Conservation (phyloP, 345 rosid genomes). For the Erodium maritimum region DNA sequence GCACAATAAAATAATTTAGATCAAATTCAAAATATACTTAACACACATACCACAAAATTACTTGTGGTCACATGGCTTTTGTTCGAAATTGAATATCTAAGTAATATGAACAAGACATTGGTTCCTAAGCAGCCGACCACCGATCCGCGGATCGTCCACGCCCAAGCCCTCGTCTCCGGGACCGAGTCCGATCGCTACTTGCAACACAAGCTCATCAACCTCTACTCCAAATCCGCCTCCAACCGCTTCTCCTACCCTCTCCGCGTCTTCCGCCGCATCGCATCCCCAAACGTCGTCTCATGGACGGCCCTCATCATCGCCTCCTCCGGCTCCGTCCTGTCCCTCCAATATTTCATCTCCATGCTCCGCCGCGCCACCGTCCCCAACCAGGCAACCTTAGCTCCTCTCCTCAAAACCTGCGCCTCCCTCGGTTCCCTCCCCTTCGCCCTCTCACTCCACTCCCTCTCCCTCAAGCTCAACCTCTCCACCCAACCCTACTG, state of each 20-base stretch:
- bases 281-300: slow-evolving; percentile 35
- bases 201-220: slow-evolving; percentile 25
- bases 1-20: no score
- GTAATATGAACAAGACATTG: no score
- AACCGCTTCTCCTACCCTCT: slow-evolving; percentile 18
- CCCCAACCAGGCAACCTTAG: slow-evolving; percentile 32
- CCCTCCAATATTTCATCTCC: slow-evolving; percentile 31
- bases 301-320: slow-evolving; percentile 41
- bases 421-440: slow-evolving; percentile 20
- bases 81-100: no score
- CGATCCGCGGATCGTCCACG: slow-evolving; percentile 35
- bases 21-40: no score
- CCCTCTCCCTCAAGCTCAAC: slow-evolving; percentile 29
- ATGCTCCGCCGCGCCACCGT: slow-evolving; percentile 32
- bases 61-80: no score
- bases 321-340: slow-evolving; percentile 17
- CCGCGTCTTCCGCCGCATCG: slow-evolving; percentile 24
- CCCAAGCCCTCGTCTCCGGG: slow-evolving; percentile 19
- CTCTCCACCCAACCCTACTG: slow-evolving; percentile 19
- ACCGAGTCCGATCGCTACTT: slow-evolving; percentile 11
- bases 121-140: no score
- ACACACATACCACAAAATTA: no score
- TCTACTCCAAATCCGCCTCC: slow-evolving; percentile 20
- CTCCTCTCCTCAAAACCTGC: slow-evolving; percentile 34
- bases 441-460: slow-evolving; percentile 30